A percentile compares a stretch with the other conserved stretches of the same genome.
Evolutionary conservation across 306 rosid species (phyloP).

Genomic region (Dalbergia cultrata): DNA sequence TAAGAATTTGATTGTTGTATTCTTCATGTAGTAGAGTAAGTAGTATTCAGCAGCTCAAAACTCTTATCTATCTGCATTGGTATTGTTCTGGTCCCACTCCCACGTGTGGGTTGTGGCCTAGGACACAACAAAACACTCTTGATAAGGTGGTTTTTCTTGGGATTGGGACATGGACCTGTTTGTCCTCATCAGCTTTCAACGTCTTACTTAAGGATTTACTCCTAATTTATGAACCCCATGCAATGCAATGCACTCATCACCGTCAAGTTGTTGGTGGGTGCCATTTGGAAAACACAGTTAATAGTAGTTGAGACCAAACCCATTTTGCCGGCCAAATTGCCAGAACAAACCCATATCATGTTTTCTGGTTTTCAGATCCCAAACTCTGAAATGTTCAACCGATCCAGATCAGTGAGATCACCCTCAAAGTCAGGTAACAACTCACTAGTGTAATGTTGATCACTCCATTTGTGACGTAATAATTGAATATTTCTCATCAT

Average conservation of each 20-base stretch:
- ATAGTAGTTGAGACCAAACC: conserved; percentile 36
- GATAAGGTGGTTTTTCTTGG: conserved; percentile 52
- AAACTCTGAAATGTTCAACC: conserved; percentile 23
- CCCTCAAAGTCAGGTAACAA: background rate
- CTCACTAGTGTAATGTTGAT: background rate
- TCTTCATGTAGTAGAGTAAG: no score
- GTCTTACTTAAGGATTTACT: background rate
- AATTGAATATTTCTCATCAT: background rate
- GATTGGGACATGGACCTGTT: conserved; percentile 40
- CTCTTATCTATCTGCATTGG: conserved; percentile 11
- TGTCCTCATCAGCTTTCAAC: conserved; percentile 18
- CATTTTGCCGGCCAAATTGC: conserved; percentile 40
- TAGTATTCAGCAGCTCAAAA: background rate
- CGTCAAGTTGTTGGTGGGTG: background rate
- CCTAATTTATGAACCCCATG: conserved; percentile 28
- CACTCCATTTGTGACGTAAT: background rate
- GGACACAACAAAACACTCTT: conserved; percentile 28
- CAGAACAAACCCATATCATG: conserved; percentile 47
- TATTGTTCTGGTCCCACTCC: conserved; percentile 39
- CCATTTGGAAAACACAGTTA: background rate
- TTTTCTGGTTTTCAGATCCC: conserved; percentile 71
- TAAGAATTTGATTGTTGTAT: conserved; percentile 12
- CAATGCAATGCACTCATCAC: background rate
- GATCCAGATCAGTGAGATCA: conserved; percentile 12
- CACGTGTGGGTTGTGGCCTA: conserved; percentile 56